A percentile compares a stretch with the other conserved stretches of the same genome.
Conservation (phyloP, 768 basidiomycete species). For the Psilocybe cubensis region DNA sequence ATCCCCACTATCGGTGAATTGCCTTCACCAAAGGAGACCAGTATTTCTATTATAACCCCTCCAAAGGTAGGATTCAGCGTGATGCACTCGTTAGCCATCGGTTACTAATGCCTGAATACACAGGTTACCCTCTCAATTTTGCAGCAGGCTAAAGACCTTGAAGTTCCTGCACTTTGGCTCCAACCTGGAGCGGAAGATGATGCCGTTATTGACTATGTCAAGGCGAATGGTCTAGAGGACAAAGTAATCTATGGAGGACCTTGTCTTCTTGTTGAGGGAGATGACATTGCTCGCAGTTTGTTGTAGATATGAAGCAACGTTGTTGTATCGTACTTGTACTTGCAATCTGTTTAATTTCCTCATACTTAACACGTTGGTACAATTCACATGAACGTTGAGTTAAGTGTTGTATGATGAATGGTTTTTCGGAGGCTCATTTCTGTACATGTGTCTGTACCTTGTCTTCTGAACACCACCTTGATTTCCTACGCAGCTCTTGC, state of each 20-base stretch:
- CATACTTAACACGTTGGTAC: too few species aligned
- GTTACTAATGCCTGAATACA: not conserved
- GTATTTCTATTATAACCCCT: constrained; percentile 80
- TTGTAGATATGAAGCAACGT: not conserved
- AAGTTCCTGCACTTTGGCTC: constrained; percentile 83
- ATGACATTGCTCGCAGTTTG: constrained; percentile 47
- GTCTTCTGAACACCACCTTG: not conserved
- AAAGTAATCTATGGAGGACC: constrained; percentile 82
- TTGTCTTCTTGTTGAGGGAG: constrained; percentile 82
- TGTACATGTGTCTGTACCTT: not conserved
- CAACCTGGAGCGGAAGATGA: constrained; percentile 87
- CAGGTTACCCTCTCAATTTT: constrained; percentile 75
- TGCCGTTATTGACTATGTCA: constrained; percentile 64
- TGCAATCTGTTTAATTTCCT: not conserved
- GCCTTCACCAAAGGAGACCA: constrained; percentile 62
- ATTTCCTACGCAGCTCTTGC: not conserved
- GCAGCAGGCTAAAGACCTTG: constrained; percentile 67
- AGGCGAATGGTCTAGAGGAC: constrained; percentile 62
- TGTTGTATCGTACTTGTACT: not conserved
- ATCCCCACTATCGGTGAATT: constrained; percentile 60
- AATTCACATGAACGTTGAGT: too few species aligned
- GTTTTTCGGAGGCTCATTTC: not conserved
- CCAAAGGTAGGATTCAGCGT: constrained; percentile 52
- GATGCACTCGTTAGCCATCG: not conserved
- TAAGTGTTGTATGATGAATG: not conserved